Conservation (phyloP, 495 filamentous ascomycete genomes). For the Aspergillus ellipticus region DNA sequence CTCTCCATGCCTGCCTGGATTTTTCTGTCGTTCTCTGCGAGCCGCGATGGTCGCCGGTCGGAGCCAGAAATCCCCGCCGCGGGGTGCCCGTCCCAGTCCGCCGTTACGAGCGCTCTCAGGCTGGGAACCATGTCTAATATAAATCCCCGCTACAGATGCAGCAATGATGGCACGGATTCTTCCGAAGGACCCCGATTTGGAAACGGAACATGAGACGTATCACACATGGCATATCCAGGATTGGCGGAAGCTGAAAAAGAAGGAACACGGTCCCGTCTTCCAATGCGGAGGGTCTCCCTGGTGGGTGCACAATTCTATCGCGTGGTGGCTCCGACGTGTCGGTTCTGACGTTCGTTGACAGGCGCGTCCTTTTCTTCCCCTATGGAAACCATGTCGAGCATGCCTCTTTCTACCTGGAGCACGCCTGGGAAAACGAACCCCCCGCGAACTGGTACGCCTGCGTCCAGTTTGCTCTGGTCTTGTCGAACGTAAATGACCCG, state of each 20-base stretch:
- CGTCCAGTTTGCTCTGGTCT: constrained; percentile 88
- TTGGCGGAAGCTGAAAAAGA: constrained; percentile 70
- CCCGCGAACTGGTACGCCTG: constrained; percentile 94
- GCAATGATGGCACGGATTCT: constrained; percentile 80
- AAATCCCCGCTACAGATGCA: constrained; percentile 52
- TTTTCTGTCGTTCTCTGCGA: not conserved
- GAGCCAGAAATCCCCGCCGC: constrained; percentile 9
- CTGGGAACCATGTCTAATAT: constrained; percentile 15
- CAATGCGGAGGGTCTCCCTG: constrained; percentile 84
- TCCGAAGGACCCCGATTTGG: constrained; percentile 67
- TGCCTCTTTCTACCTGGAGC: constrained; percentile 94
- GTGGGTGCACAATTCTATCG: constrained; percentile 42
- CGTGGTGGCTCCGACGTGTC: not conserved
- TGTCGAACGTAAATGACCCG: constrained; percentile 92
- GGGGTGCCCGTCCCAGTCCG: not conserved
- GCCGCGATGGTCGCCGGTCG: not conserved
- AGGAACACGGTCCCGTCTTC: constrained; percentile 85
- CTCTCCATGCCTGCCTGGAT: constrained; percentile 7
- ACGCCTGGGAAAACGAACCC: constrained; percentile 69
- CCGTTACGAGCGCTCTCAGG: not conserved
- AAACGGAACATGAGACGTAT: constrained; percentile 62
- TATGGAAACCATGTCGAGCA: constrained; percentile 89
- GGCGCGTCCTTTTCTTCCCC: constrained; percentile 93
- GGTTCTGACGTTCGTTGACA: constrained; percentile 29
- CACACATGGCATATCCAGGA: constrained; percentile 83